Conservation (phyloP, 163 green algal genomes). For the Chlamydomonas reinhardtii region DNA sequence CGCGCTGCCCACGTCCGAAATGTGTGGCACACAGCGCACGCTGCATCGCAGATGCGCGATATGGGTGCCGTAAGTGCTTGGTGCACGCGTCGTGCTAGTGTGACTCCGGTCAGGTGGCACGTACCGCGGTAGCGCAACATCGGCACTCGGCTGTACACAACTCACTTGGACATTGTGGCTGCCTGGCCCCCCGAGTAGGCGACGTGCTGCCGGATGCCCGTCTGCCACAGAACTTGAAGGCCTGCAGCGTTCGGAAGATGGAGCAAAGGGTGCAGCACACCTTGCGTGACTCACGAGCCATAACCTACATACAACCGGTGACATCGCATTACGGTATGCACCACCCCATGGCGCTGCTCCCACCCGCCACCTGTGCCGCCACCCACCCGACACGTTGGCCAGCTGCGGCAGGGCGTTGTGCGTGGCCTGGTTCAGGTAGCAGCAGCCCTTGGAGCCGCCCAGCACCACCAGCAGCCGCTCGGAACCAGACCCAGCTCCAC, state of each 20-base stretch:
- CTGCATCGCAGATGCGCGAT: neutral
- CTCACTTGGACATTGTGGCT: neutral
- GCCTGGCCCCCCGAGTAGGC: slow-evolving; percentile 18
- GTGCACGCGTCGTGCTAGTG: no score
- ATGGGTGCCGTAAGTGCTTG: no score
- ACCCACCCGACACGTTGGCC: slow-evolving; percentile 13
- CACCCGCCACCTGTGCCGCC: neutral
- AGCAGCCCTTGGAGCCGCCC: slow-evolving; percentile 18
- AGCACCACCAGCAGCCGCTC: slow-evolving; percentile 36
- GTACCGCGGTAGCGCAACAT: no score
- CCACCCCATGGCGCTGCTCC: no score
- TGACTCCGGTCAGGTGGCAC: no score
- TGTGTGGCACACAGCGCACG: neutral
- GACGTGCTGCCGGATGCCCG: slow-evolving; percentile 13
- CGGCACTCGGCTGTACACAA: no score
- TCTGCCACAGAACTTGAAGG: slow-evolving; percentile 44
- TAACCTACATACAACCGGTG: no score
- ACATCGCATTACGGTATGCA: no score
- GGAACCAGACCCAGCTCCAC: neutral
- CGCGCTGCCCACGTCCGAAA: neutral
- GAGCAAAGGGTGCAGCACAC: no score
- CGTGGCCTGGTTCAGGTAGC: slow-evolving; percentile 26
- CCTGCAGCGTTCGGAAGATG: neutral
- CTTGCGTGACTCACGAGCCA: no score
- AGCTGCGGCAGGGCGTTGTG: slow-evolving; percentile 45